Conservation (phyloP, 345 rosid genomes). For the Syzygium aqueum region DNA sequence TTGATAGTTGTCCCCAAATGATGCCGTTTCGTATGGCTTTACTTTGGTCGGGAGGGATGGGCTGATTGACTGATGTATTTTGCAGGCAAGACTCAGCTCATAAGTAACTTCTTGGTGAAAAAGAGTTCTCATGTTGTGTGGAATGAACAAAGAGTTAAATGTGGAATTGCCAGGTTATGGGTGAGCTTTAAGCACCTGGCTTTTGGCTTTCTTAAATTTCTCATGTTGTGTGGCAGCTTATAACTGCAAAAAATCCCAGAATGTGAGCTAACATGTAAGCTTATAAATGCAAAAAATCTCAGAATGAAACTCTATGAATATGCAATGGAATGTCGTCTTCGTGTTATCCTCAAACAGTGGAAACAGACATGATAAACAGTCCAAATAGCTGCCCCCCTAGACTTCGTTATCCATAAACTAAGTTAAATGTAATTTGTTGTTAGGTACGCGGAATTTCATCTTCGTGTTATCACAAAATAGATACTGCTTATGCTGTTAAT, state of each 20-base stretch:
- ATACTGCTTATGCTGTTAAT: background rate
- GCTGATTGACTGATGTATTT: background rate
- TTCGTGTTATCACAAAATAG: background rate
- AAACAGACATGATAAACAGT: no score
- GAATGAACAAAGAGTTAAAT: conserved; percentile 53
- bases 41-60: background rate
- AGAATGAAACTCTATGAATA: no score
- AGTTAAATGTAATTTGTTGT: background rate
- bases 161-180: conserved; percentile 97
- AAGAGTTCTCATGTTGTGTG: no score
- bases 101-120: conserved; percentile 72
- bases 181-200: conserved; percentile 22
- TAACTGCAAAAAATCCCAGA: no score
- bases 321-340: no score
- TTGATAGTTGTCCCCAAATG: no score
- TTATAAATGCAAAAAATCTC: no score
- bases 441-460: background rate
- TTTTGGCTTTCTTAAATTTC: background rate
- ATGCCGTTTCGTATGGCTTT: background rate
- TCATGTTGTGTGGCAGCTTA: no score
- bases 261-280: no score
- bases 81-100: conserved; percentile 79
- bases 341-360: no score
- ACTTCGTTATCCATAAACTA: no score
- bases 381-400: no score